phyloP scores from a whole-genome alignment of 306 rosid species.

The Alnus glutinosa region DNA sequence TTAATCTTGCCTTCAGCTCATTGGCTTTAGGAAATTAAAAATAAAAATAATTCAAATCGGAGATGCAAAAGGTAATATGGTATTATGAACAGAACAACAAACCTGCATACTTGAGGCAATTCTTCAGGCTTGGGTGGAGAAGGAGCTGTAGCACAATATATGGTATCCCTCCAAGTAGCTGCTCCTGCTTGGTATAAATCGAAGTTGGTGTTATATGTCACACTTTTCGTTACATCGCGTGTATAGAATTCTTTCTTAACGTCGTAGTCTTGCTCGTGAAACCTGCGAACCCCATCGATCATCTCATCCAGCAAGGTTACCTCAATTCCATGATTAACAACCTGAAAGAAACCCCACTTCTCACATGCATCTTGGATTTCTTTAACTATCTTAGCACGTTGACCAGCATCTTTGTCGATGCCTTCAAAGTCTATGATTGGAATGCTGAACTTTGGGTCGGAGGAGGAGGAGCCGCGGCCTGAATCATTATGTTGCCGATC shows the following conservation, averaged over 20 bases:
- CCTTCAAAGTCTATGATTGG: constrained; percentile 48
- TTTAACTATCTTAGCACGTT: constrained; percentile 30
- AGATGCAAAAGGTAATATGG: too few species aligned
- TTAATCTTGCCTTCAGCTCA: too few species aligned
- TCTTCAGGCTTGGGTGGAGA: constrained; percentile 34
- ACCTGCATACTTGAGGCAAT: constrained; percentile 40
- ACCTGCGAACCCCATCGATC: constrained; percentile 38
- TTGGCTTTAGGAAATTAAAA: too few species aligned
- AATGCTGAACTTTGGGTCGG: constrained; percentile 23
- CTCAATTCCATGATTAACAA: constrained; percentile 48
- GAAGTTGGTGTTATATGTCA: constrained; percentile 34
- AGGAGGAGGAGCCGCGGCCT: background rate
- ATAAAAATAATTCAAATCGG: too few species aligned
- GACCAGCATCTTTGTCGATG: constrained; percentile 9
- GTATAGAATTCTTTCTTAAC: constrained; percentile 47
- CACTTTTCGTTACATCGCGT: constrained; percentile 22
- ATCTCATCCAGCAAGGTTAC: constrained; percentile 31
- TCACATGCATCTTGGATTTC: constrained; percentile 36
- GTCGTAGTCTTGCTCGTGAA: constrained; percentile 47
- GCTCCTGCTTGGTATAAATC: constrained; percentile 36
- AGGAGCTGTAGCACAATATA: constrained; percentile 38
- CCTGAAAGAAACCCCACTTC: constrained; percentile 55
- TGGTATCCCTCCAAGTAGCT: constrained; percentile 66
- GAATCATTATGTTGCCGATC: background rate
- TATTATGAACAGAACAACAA: too few species aligned